phyloP scores from a whole-genome alignment of 176 grass and related monocot species.

The Bonia amplexicaulis region DNA sequence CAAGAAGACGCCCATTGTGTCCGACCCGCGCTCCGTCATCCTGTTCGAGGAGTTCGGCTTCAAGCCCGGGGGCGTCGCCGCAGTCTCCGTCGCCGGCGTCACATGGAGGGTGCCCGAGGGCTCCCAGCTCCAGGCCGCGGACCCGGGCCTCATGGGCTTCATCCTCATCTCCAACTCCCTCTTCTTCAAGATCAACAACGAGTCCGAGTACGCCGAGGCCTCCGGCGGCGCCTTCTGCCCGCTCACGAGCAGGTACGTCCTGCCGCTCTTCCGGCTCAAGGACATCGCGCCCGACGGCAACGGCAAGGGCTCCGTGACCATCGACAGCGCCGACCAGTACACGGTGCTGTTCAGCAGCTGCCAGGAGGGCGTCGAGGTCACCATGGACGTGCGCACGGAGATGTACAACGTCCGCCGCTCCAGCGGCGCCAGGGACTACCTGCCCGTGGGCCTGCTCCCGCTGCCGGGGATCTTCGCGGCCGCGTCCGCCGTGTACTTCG shows the following conservation, averaged over 20 bases:
- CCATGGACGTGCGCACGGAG: constrained; percentile 62
- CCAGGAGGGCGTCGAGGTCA: constrained; percentile 50
- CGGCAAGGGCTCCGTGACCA: constrained; percentile 9
- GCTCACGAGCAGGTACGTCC: constrained; percentile 48
- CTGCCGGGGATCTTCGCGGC: constrained; percentile 47
- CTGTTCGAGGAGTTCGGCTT: constrained; percentile 81
- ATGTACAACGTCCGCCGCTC: constrained; percentile 53
- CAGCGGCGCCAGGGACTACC: constrained; percentile 29
- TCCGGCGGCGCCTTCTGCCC: constrained; percentile 48
- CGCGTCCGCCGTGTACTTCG: constrained; percentile 29
- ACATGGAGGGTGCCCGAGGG: constrained; percentile 39
- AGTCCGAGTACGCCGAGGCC: constrained; percentile 50
- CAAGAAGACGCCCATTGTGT: constrained; percentile 45
- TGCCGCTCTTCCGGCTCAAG: constrained; percentile 32
- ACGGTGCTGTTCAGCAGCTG: constrained; percentile 61
- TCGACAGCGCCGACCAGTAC: constrained; percentile 47
- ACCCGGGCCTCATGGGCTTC: constrained; percentile 53
- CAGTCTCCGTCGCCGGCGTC: constrained; percentile 32
- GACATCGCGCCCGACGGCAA: constrained; percentile 36
- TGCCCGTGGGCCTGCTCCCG: constrained; percentile 41
- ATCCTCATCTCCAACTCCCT: constrained; percentile 51
- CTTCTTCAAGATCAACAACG: constrained; percentile 52
- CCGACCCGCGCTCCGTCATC: constrained; percentile 46
- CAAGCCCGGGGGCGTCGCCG: constrained; percentile 27
- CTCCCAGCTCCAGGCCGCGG: background rate